These are phyloP conservation scores for Cordyceps javanica DNA, from an alignment of 2,329 filamentous ascomycete genomes.

Conservation along the genomic window DNA sequence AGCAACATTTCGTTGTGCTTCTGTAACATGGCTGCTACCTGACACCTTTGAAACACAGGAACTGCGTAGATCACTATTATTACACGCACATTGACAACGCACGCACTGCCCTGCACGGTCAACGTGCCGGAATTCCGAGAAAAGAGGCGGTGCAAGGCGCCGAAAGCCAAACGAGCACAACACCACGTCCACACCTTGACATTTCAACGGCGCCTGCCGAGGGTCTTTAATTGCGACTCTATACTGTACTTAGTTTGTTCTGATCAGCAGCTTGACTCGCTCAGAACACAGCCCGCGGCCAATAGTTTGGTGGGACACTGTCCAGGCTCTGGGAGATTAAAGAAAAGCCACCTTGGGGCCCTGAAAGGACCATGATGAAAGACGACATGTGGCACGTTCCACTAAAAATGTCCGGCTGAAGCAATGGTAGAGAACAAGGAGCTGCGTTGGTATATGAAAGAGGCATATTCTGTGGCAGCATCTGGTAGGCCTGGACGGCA, in stretches of 20 bases:
- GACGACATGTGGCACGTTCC: too few species aligned
- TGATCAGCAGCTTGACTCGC: too few species aligned
- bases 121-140: constrained; percentile 2
- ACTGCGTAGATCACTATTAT: too few species aligned
- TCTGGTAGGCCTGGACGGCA: neutral
- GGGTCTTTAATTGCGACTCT: neutral
- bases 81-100: too few species aligned
- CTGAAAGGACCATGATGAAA: too few species aligned
- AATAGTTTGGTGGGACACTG: neutral
- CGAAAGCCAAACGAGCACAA: neutral
- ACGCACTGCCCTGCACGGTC: neutral
- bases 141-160: constrained; percentile 1
- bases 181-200: neutral
- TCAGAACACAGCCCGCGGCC: too few species aligned
- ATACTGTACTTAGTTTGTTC: neutral
- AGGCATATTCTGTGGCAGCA: too few species aligned
- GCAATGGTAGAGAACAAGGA: too few species aligned
- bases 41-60: neutral
- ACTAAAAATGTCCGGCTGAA: too few species aligned
- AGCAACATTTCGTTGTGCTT: neutral
- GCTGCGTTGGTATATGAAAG: too few species aligned
- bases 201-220: neutral
- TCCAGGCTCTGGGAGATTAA: neutral
- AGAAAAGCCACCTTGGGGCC: neutral
- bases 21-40: neutral